Base-by-base conservation (phyloP, 2,329 filamentous ascomycete species). In the Colletotrichum endophyticum region DNA sequence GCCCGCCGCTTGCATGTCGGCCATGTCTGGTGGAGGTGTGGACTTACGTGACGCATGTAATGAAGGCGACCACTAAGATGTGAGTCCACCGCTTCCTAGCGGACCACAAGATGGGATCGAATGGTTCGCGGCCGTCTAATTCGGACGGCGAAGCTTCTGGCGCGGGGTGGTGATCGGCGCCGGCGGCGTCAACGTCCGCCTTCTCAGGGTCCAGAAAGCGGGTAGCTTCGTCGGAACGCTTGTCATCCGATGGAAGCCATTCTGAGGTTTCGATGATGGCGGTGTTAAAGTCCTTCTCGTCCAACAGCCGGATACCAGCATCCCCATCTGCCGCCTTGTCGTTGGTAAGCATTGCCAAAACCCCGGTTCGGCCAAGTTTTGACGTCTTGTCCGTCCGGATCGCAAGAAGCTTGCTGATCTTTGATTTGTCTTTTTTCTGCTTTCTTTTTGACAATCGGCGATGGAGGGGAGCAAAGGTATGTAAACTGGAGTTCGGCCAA, bases 11-110 rank as follows among this genome's bases (percentile, higher is more conserved):
- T 49, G 13, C 61, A 30, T 25, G 25, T 13, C 6, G 28, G 28
- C 36, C 25, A 49, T 53, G 44, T n/a, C 2, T 39, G 34, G 36
- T 22, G 61, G 36, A 27, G 64, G 28, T 66, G 64, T 28, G 19
- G n/a, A 69, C 70, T 64, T 66, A 73, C 64, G 70, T 73, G 64
- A 69, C 39, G 59, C 70, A 66, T 12, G 70, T 69, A 39, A 69
- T 69, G 57, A 73, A 64, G 7, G 44, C 57, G 8, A 76, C 70
- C 27, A 73, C 64, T 9, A 76, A 32, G 15, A 72, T 57, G 39
- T 76, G 63, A 19, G 57, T 69, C 73, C 73, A 72, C 22, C 63
- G 70, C 73, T 75, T 63, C 62, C 28, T 76, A 8, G 70, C 22
- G n/a, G 70, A 59, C 70, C 59, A 73, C 57, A 69, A 7, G 27